These are phyloP conservation scores for Nicotiana otophora DNA, from an alignment of 257 asterid genomes.

Conservation along the genomic window DNA sequence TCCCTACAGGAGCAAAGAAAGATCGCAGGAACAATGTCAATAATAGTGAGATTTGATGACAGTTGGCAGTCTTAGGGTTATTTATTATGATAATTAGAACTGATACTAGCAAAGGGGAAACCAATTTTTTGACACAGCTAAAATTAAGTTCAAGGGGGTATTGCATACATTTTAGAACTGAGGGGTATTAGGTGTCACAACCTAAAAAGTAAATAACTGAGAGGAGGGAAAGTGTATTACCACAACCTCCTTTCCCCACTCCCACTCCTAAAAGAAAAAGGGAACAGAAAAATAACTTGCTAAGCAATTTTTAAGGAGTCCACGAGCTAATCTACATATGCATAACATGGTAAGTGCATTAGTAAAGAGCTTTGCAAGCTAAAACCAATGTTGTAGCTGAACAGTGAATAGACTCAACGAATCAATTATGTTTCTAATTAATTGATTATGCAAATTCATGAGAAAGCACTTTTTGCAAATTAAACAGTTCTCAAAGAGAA, in stretches of 20 bases:
- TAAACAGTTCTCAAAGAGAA: background rate
- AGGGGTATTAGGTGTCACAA: background rate
- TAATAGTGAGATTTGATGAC: background rate
- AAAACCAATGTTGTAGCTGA: background rate
- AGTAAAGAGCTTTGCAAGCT: background rate
- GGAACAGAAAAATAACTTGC: background rate
- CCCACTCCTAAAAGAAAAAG: background rate
- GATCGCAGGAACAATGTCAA: background rate
- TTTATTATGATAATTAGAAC: background rate
- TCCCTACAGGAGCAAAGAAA: constrained; percentile 47
- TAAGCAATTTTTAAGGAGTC: background rate
- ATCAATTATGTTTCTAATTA: background rate
- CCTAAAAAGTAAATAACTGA: background rate
- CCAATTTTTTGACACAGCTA: background rate
- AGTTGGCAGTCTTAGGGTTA: background rate
- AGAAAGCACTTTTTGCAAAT: background rate
- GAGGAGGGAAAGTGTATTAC: background rate
- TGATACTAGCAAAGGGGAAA: background rate
- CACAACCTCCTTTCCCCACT: background rate
- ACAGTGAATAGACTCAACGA: background rate
- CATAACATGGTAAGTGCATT: background rate
- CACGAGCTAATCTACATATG: background rate
- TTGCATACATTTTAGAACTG: background rate
- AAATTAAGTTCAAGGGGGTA: background rate
- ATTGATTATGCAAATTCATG: background rate